Evolutionary conservation across 2,329 filamentous ascomycete genomes (phyloP).

Genomic region (Aspergillus latus): DNA sequence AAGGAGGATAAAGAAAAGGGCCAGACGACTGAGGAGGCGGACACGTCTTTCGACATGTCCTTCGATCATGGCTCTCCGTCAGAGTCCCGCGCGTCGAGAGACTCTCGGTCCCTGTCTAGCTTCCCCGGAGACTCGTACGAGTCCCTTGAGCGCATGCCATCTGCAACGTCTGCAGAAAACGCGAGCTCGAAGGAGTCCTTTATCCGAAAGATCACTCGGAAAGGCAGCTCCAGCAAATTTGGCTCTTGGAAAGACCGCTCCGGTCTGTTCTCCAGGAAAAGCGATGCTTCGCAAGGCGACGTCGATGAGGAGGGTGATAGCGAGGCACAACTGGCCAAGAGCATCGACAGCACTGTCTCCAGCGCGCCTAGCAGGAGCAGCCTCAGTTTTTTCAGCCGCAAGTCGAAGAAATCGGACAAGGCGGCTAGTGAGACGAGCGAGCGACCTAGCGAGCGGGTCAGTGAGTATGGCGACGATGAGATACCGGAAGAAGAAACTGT

Average conservation of each 20-base stretch:
- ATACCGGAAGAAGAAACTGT: conserved; percentile 33
- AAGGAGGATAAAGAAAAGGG: conserved; percentile 45
- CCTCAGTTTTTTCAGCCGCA: conserved; percentile 51
- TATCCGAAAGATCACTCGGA: conserved; percentile 53
- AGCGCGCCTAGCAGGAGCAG: conserved; percentile 44
- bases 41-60: conserved; percentile 31
- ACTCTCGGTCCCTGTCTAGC: conserved; percentile 46
- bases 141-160: conserved; percentile 48
- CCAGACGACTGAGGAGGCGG: conserved; percentile 29
- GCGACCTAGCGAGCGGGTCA: conserved; percentile 45
- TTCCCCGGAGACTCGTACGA: conserved; percentile 50
- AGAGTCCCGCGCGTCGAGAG: conserved; percentile 46
- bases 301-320: conserved; percentile 44
- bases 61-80: conserved; percentile 44
- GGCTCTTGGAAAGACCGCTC: conserved; percentile 54
- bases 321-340: conserved; percentile 45
- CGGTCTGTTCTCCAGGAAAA: conserved; percentile 49
- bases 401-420: conserved; percentile 46
- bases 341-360: conserved; percentile 43
- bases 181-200: conserved; percentile 49
- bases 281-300: conserved; percentile 44
- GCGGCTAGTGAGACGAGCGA: conserved; percentile 46
- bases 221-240: conserved; percentile 53
- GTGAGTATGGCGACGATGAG: conserved; percentile 46
- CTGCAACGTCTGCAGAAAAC: conserved; percentile 43